phyloP scores from a whole-genome alignment of 2,329 filamentous ascomycete species.

The Ilyonectria destructans region DNA sequence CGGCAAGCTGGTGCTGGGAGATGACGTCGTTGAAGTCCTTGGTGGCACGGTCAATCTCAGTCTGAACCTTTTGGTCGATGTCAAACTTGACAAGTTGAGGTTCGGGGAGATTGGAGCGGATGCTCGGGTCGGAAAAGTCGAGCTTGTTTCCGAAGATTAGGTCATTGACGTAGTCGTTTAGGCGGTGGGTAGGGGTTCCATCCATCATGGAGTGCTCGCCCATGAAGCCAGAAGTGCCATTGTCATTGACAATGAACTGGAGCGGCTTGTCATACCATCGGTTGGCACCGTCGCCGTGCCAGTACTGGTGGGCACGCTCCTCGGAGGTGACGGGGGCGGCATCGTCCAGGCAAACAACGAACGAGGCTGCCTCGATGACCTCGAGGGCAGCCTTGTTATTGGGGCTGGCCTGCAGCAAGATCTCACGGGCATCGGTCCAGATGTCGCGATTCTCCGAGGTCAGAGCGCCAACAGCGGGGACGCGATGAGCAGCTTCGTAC shows the following conservation, averaged over 20 bases:
- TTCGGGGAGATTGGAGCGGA: constrained; percentile 89
- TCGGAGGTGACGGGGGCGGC: constrained; percentile 92
- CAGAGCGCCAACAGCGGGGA: constrained; percentile 84
- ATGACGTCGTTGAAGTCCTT: constrained; percentile 88
- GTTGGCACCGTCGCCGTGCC: constrained; percentile 97
- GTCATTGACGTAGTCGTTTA: constrained; percentile 95
- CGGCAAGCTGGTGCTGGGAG: constrained; percentile 88
- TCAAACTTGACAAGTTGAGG: constrained; percentile 85
- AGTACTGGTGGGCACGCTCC: constrained; percentile 96
- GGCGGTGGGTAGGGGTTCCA: constrained; percentile 94
- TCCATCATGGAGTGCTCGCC: constrained; percentile 99
- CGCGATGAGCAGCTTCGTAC: constrained; percentile 82
- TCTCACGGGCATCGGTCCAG: constrained; percentile 87
- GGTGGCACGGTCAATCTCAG: constrained; percentile 84
- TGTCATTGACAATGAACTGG: constrained; percentile 98
- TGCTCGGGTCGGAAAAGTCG: constrained; percentile 83
- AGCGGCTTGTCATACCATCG: constrained; percentile 98
- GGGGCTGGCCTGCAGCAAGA: constrained; percentile 82
- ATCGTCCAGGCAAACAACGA: constrained; percentile 94
- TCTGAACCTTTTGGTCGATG: constrained; percentile 80
- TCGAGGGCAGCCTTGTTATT: constrained; percentile 85
- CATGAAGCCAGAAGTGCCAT: constrained; percentile 97
- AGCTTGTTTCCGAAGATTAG: constrained; percentile 96
- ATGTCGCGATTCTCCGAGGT: constrained; percentile 95
- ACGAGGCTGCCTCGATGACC: constrained; percentile 89